Base-by-base conservation (phyloP, 345 rosid species). In the Cochlearia excelsa region DNA sequence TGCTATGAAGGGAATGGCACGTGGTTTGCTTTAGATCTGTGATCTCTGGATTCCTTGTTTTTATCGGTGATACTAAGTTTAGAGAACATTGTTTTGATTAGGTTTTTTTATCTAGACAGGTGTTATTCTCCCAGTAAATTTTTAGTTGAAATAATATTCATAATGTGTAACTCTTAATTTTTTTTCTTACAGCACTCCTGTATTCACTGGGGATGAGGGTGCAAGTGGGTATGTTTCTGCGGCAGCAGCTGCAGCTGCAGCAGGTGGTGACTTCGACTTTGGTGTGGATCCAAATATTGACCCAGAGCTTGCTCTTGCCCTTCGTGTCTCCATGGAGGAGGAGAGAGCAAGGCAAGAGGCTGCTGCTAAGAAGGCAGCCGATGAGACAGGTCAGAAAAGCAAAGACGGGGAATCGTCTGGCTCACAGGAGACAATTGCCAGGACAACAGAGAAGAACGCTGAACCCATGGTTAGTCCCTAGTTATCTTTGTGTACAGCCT, bases 311-410 rank as follows among this genome's bases (percentile, higher is more conserved):
- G 91, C 91, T 51, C 88, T 82, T 27, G 95, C 88, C 29, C 83
- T 87, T 54, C 84, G 95, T 65, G 85, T 82, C 54, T 87, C 91
- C 26, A 81, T 87, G 87, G 86, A 84, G 78, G 95, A 84, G 75
- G 95, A 87, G 78, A 87, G 95, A 75, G 91, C 95, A 65, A 84
- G 88, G 72, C 88, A 84, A 73, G 95, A 86, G 73, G 90, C 95
- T 70, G 88, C 88, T 62, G 88, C 90, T 59, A 87, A 84, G 68
- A 79, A 70, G 84, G 82, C 81, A 34, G 79, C 85, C 1, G 85
- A 84, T 39, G 91, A 84, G 69, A 79, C 82, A 54, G 54, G 75
- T 63, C 78, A 54, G 55, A 76, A 79, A 61, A 77, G 73, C 61
- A 80, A 80, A 61, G 85, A 74, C 34, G 95, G 75, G 61, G 86